Evolutionary conservation across 1,284 basidiomycete genomes (phyloP), one percentile per base, ranked within the genome.

Genomic region (Apiotrichum montevideense): DNA sequence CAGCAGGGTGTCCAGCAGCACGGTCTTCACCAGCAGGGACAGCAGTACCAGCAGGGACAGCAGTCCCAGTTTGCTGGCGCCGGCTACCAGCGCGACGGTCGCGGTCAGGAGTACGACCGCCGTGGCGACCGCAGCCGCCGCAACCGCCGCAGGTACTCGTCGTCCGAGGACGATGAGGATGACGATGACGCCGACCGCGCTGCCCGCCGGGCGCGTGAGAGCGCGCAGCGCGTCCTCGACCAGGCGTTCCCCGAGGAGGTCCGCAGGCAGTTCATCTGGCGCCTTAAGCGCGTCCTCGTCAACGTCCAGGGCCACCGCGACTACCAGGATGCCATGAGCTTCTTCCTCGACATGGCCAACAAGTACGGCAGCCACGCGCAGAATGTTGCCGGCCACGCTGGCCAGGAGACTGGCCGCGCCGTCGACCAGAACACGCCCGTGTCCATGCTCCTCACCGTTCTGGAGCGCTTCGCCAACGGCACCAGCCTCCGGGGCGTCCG

Each of bases 291-390:
- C 86, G 88, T 91, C 43, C 83, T 96, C 61, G 35, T 70, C 60
- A 94, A 97, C 76, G 92, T 90, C 76, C 94, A 97, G 79, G 85
- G 87, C 71, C 90, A 95, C 78, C 82, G 86, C 58, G 88, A 95
- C 70, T 97, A 96, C 77, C 88, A 93, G 67, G 85, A 84, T 55
- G 85, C 87, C 40, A 83, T 93, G 63, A 78, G 77, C 15, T 93
- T 89, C 88, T 79, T 92, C 40, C 79, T 93, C 46, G 78, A 80
- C 51, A 80, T 82, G 57, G 70, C 88, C n/a, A 83, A 86, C 69
- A 84, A 87, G 69, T 97, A 95, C 77, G 83, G 84, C 45, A 77
- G 79, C 3, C 84, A 88, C 64, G 85, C 85, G n/a, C n/a, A 39
- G 46, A 71, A 77, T 64, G 71, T 80, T 42, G 69, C 70, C 62